These are phyloP conservation scores for Boletus subcaerulescens DNA, from an alignment of 768 basidiomycete species.

Conservation along the genomic window DNA sequence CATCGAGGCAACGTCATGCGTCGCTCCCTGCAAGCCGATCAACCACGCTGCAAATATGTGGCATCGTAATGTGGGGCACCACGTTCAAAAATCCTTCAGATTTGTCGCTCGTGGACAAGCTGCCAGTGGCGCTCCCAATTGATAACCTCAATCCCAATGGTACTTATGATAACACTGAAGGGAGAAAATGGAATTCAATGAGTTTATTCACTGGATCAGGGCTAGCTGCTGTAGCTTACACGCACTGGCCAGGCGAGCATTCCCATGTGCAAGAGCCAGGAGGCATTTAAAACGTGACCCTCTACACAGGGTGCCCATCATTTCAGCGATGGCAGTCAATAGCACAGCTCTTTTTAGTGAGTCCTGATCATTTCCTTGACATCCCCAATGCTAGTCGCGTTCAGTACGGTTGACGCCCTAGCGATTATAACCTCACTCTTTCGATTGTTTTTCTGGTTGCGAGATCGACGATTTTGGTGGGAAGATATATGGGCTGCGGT, in stretches of 20 bases:
- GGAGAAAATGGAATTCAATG: too few relatives aligned
- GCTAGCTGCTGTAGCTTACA: neutral
- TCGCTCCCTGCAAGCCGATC: too few relatives aligned
- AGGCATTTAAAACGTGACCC: neutral
- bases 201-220: neutral
- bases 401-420: conserved; percentile 1
- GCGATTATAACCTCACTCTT: conserved; percentile 7
- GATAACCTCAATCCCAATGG: too few relatives aligned
- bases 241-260: neutral
- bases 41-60: too few relatives aligned
- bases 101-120: too few relatives aligned
- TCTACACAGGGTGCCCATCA: neutral
- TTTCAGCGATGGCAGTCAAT: neutral
- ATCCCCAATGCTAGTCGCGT: neutral
- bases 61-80: too few relatives aligned
- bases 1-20: too few relatives aligned
- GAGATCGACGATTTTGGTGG: conserved; percentile 24
- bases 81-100: too few relatives aligned
- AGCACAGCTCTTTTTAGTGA: neutral
- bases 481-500: conserved; percentile 22
- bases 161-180: too few relatives aligned
- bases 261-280: neutral
- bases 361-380: neutral
- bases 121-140: too few relatives aligned
- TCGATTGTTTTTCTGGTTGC: conserved; percentile 12